Conservation (phyloP, 345 rosid species). For the Syzygium aqueum region DNA sequence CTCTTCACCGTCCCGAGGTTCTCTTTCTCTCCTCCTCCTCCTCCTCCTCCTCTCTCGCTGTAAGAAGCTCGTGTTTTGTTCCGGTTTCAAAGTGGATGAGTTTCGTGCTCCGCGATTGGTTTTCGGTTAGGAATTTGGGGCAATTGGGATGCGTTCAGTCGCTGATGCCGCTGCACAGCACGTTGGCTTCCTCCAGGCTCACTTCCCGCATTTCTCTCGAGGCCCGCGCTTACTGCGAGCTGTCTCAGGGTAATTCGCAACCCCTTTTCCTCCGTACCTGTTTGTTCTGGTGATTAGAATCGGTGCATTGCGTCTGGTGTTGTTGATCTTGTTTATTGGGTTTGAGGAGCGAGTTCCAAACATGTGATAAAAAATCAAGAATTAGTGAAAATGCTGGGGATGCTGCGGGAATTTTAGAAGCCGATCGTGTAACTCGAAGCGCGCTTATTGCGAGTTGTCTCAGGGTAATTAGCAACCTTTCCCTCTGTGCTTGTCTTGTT, state of each 20-base stretch:
- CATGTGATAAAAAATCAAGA: no score
- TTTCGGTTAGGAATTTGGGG: conserved; percentile 4
- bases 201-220: conserved; percentile 12
- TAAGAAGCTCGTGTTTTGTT: background rate
- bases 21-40: background rate
- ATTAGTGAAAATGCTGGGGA: background rate
- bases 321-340: background rate
- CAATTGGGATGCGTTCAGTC: conserved; percentile 11
- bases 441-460: conserved; percentile 20
- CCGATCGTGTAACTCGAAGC: background rate
- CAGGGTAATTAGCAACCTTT: conserved; percentile 7
- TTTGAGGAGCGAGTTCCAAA: background rate
- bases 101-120: background rate
- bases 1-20: conserved; percentile 11
- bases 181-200: conserved; percentile 9
- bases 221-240: conserved; percentile 19
- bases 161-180: conserved; percentile 18
- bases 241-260: conserved; percentile 16
- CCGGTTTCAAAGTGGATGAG: background rate
- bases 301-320: background rate
- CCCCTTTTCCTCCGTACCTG: background rate
- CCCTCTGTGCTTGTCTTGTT: background rate
- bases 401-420: background rate
- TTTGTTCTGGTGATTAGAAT: background rate
- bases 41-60: background rate